phyloP scores from a whole-genome alignment of 2,329 filamentous ascomycete genomes.

The Arachnomyces sp. region DNA sequence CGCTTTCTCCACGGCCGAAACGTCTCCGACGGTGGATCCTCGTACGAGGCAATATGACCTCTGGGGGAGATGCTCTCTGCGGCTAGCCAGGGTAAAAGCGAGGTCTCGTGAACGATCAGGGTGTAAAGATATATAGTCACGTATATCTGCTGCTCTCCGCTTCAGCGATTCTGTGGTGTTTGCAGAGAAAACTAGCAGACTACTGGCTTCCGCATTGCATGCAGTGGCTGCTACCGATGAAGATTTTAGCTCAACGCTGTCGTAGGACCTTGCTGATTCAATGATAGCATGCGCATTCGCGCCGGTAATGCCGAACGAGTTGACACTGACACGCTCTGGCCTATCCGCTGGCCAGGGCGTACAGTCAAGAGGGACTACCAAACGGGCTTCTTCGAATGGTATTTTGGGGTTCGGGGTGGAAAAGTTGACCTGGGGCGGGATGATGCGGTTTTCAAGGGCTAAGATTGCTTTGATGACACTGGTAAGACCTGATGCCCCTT shows the following conservation, averaged over 20 bases:
- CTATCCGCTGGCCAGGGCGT: slow-evolving; percentile 21
- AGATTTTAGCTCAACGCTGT: slow-evolving; percentile 9
- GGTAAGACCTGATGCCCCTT: slow-evolving; percentile 16
- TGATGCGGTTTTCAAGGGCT: slow-evolving; percentile 18
- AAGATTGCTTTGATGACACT: slow-evolving; percentile 24
- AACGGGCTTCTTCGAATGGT: slow-evolving; percentile 9
- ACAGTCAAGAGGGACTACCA: slow-evolving; percentile 2
- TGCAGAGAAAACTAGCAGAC: slow-evolving; percentile 9
- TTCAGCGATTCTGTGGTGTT: slow-evolving; percentile 1
- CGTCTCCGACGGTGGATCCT: not conserved
- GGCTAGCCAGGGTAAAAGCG: not conserved
- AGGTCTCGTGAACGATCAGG: not conserved
- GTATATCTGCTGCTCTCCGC: not conserved
- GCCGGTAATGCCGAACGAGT: slow-evolving; percentile 23
- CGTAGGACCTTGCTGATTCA: slow-evolving; percentile 4
- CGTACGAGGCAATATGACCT: not conserved
- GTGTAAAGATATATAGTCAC: not conserved
- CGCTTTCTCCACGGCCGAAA: slow-evolving; percentile 11
- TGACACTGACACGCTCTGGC: slow-evolving; percentile 18
- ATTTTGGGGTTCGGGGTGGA: slow-evolving; percentile 22
- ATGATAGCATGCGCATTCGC: slow-evolving; percentile 23
- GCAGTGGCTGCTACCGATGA: not conserved
- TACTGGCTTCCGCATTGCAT: too few relatives aligned
- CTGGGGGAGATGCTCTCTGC: slow-evolving; percentile 2
- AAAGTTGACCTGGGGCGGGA: slow-evolving; percentile 22